A percentile compares a stretch with the other conserved stretches of the same genome.
Conservation (phyloP, 257 asterid genomes). For the Coffea eugenioides region DNA sequence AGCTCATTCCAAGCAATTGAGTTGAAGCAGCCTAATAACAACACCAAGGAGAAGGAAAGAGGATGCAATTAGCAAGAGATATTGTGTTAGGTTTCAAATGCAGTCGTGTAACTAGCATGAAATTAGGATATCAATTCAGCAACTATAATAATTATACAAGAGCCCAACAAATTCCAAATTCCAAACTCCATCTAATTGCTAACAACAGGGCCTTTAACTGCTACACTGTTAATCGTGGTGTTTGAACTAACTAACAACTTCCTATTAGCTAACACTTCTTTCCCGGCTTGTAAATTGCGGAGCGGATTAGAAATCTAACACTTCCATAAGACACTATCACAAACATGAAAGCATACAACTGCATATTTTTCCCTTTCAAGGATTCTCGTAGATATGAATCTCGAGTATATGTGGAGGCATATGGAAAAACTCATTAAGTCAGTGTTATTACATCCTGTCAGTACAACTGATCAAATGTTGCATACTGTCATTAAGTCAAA, state of each 20-base stretch:
- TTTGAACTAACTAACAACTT: too few relatives aligned
- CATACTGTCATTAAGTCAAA: not conserved
- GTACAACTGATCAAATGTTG: not conserved
- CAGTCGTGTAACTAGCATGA: not conserved
- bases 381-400: too few relatives aligned
- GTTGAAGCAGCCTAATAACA: constrained; percentile 34
- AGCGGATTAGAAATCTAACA: not conserved
- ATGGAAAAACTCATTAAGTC: not conserved
- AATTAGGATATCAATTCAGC: not conserved
- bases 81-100: too few relatives aligned
- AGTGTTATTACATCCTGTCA: not conserved
- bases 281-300: too few relatives aligned
- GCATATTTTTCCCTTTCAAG: not conserved
- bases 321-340: not conserved
- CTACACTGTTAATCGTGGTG: too few relatives aligned
- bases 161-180: too few relatives aligned
- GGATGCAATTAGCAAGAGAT: constrained; percentile 4
- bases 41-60: not conserved
- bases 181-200: too few relatives aligned
- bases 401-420: not conserved
- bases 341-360: not conserved
- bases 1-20: constrained; percentile 33
- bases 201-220: too few relatives aligned
- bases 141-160: too few relatives aligned
- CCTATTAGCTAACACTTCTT: too few relatives aligned